These are phyloP conservation scores for Mortierella sp. DNA, from an alignment of 371 early-diverging fungal genomes.

Conservation along the genomic window DNA sequence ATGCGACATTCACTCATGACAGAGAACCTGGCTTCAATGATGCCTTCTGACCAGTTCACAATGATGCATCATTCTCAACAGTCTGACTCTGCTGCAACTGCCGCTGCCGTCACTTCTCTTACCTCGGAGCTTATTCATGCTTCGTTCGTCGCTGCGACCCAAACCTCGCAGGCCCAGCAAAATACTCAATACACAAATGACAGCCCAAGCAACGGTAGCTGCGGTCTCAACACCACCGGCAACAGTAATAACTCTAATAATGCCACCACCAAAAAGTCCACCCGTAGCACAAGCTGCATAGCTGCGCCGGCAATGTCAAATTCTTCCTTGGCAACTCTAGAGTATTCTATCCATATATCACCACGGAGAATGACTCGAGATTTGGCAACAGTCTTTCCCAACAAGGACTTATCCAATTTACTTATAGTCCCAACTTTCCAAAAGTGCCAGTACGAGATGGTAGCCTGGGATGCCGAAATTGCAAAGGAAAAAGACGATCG, in stretches of 20 bases:
- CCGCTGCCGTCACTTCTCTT: slow-evolving; percentile 19
- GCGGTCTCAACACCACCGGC: not conserved
- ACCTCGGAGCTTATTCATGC: slow-evolving; percentile 47
- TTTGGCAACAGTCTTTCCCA: slow-evolving; percentile 69
- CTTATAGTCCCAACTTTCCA: slow-evolving; percentile 87
- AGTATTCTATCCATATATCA: slow-evolving; percentile 68
- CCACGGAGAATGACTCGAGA: slow-evolving; percentile 69
- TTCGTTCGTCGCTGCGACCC: slow-evolving; percentile 26
- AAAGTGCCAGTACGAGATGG: slow-evolving; percentile 79
- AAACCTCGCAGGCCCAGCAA: slow-evolving; percentile 4
- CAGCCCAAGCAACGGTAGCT: not conserved
- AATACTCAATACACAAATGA: not conserved
- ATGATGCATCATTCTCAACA: slow-evolving; percentile 31
- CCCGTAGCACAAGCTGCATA: slow-evolving; percentile 13
- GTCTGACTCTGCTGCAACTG: slow-evolving; percentile 17
- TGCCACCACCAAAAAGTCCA: not conserved
- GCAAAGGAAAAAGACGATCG: slow-evolving; percentile 85
- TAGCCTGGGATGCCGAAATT: slow-evolving; percentile 75
- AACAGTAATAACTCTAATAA: not conserved
- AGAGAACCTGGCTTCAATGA: slow-evolving; percentile 25
- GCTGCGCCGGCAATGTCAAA: slow-evolving; percentile 30
- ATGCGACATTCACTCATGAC: slow-evolving; percentile 49
- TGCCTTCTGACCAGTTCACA: slow-evolving; percentile 30
- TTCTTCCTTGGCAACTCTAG: slow-evolving; percentile 45
- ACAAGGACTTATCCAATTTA: slow-evolving; percentile 62